phyloP scores from a whole-genome alignment of 306 rosid genomes.

The Hippophae gyantsensis region DNA sequence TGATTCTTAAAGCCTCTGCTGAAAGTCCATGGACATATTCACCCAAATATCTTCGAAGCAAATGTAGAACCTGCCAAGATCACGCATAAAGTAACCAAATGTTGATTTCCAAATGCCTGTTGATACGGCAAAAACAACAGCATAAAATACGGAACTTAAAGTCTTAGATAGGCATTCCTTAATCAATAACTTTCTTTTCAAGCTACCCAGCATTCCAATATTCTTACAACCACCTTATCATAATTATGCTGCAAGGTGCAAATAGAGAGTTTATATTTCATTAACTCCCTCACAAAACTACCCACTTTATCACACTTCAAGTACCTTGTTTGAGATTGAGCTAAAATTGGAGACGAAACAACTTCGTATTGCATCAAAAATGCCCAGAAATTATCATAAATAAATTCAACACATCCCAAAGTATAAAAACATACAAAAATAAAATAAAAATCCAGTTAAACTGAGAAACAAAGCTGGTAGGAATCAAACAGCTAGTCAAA shows the following conservation, averaged over 20 bases:
- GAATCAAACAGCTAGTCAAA: no score
- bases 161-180: no score
- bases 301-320: not conserved
- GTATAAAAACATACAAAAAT: no score
- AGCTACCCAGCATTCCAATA: no score
- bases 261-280: not conserved
- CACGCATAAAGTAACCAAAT: slow-evolving; percentile 1
- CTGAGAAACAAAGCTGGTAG: no score
- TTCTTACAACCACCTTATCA: no score
- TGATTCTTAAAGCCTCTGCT: slow-evolving; percentile 77
- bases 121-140: not conserved
- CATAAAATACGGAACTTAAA: not conserved
- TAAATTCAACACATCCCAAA: no score
- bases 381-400: not conserved
- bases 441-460: no score
- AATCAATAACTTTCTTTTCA: no score
- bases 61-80: slow-evolving; percentile 65
- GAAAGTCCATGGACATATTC: slow-evolving; percentile 99
- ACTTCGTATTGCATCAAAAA: not conserved
- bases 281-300: not conserved
- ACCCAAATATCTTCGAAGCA: slow-evolving; percentile 84
- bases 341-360: not conserved
- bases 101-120: not conserved
- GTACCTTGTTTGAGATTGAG: not conserved
- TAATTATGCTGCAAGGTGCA: no score